These are phyloP conservation scores for Cornus florida DNA, from an alignment of 148 eudicot species.

Conservation along the genomic window DNA sequence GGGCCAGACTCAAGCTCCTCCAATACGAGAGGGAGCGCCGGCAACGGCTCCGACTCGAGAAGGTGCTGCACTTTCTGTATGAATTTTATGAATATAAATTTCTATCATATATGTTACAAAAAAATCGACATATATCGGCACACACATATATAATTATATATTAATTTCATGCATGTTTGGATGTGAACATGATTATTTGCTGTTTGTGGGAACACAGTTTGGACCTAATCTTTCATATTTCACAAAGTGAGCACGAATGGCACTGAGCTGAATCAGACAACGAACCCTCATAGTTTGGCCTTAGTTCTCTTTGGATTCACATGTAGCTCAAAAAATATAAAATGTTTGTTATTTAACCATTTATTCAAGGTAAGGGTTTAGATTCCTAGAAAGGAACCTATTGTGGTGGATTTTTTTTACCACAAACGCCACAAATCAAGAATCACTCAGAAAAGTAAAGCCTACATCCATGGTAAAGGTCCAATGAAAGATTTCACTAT, in stretches of 20 bases:
- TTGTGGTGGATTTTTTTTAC: not conserved
- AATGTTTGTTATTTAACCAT: not conserved
- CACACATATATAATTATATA: too few relatives aligned
- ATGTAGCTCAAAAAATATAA: too few relatives aligned
- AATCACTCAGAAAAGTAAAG: too few relatives aligned
- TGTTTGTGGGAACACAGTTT: not conserved
- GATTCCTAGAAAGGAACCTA: not conserved
- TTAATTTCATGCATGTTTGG: not conserved
- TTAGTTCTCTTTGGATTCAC: not conserved
- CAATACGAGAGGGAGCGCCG: conserved; percentile 32
- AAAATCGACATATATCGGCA: too few relatives aligned
- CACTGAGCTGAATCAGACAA: too few relatives aligned
- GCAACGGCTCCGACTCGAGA: conserved; percentile 4
- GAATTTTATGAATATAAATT: not conserved
- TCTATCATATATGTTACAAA: not conserved
- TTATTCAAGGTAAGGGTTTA: not conserved
- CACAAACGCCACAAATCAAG: too few relatives aligned
- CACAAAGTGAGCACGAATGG: too few relatives aligned
- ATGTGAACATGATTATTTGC: not conserved
- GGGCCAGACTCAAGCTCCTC: conserved; percentile 1
- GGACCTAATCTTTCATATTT: too few relatives aligned
- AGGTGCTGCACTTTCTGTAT: conserved; percentile 1
- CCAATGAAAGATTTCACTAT: too few relatives aligned
- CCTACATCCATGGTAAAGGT: too few relatives aligned
- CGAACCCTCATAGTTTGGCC: not conserved